phyloP scores from a whole-genome alignment of 2,329 filamentous ascomycete species.

The Paramyrothecium roridum region DNA sequence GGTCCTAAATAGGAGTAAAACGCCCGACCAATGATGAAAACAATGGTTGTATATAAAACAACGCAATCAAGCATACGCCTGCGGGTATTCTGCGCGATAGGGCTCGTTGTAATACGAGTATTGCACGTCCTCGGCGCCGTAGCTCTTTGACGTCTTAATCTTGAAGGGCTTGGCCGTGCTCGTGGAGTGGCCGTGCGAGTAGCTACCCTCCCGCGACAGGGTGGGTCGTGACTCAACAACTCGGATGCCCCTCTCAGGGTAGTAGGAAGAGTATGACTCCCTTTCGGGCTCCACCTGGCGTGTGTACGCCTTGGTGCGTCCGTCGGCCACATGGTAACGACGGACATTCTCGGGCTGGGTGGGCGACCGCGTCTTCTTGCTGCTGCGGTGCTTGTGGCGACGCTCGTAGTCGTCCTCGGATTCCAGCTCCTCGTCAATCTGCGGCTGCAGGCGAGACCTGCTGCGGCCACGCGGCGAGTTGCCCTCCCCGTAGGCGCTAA shows the following conservation, averaged over 20 bases:
- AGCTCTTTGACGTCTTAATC: conserved; percentile 30
- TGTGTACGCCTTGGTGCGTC: conserved; percentile 22
- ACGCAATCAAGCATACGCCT: conserved; percentile 16
- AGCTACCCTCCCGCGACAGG: conserved; percentile 27
- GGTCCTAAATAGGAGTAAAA: conserved; percentile 1
- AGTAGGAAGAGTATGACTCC: conserved; percentile 18
- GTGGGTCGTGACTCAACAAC: conserved; percentile 23
- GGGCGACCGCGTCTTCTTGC: conserved; percentile 31
- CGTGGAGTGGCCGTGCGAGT: conserved; percentile 16
- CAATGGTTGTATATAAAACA: conserved; percentile 2
- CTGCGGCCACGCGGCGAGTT: conserved; percentile 29
- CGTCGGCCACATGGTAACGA: conserved; percentile 25
- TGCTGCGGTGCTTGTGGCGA: conserved; percentile 30
- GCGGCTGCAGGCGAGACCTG: conserved; percentile 32
- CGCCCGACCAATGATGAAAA: not conserved
- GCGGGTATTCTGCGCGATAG: conserved; percentile 18
- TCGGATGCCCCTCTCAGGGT: conserved; percentile 10
- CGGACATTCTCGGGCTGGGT: conserved; percentile 19
- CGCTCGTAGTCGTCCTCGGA: conserved; percentile 28
- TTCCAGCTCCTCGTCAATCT: conserved; percentile 29
- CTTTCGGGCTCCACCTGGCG: conserved; percentile 19
- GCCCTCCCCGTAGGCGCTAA: conserved; percentile 17
- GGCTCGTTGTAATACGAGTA: conserved; percentile 23
- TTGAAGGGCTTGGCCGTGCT: conserved; percentile 20
- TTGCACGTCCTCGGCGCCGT: conserved; percentile 23